Percentiles rank a stretch among this genome's conserved stretches.
phyloP scores from a whole-genome alignment of 495 filamentous ascomycete genomes.

The Annulohypoxylon stygium region DNA sequence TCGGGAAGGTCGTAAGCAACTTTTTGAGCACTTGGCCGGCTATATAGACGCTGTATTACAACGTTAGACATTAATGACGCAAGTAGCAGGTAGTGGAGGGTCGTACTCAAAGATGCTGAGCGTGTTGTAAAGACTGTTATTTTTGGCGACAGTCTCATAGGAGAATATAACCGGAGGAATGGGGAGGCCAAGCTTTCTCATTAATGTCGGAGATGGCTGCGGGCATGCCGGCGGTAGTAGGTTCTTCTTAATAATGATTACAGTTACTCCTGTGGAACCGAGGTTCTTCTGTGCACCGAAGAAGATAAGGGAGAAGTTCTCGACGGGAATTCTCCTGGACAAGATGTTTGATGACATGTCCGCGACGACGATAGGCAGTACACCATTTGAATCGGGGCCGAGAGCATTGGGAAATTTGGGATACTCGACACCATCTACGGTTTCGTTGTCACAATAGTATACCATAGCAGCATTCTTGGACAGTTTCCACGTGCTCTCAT shows the following conservation, averaged over 20 bases:
- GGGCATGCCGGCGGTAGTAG: constrained; percentile 73
- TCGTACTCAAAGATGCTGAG: constrained; percentile 87
- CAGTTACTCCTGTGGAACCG: constrained; percentile 85
- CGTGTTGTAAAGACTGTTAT: constrained; percentile 94
- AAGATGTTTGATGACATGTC: constrained; percentile 91
- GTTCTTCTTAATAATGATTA: constrained; percentile 81
- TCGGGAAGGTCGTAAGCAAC: constrained; percentile 69
- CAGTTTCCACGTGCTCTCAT: constrained; percentile 80
- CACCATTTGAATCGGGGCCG: constrained; percentile 66
- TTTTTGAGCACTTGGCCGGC: constrained; percentile 84
- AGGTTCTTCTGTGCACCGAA: constrained; percentile 94
- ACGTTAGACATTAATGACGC: constrained; percentile 10
- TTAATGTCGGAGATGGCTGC: constrained; percentile 69
- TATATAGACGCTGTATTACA: constrained; percentile 74
- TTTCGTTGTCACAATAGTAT: constrained; percentile 97
- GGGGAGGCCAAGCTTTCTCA: constrained; percentile 81
- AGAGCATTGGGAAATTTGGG: constrained; percentile 76
- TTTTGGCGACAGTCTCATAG: constrained; percentile 84
- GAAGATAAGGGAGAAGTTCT: constrained; percentile 79
- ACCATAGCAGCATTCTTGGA: constrained; percentile 81
- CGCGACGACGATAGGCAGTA: constrained; percentile 77
- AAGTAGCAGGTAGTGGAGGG: not conserved
- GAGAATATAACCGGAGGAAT: constrained; percentile 82
- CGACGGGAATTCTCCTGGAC: constrained; percentile 73
- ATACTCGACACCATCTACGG: constrained; percentile 95